Percentiles rank a stretch among this genome's conserved stretches.
These are phyloP conservation scores for Fagus sylvatica DNA, from an alignment of 306 rosid genomes.

Conservation along the genomic window DNA sequence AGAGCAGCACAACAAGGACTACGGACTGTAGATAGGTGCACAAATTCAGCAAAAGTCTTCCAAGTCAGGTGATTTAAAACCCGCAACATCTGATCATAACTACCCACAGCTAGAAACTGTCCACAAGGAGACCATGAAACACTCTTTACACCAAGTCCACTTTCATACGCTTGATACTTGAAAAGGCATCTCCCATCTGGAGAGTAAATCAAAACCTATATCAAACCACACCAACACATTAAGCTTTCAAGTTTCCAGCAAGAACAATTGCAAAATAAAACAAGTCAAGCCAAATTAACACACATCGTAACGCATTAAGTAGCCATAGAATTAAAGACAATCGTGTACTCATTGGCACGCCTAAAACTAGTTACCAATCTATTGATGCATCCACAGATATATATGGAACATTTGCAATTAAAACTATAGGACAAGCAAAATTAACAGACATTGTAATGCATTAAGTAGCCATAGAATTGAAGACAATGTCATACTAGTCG, in stretches of 20 bases:
- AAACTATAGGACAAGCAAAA: constrained; percentile 7
- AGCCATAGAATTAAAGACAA: not conserved
- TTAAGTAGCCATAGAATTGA: not conserved
- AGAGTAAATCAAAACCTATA: constrained; percentile 88
- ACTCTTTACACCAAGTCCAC: constrained; percentile 92
- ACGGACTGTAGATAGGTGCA: constrained; percentile 79
- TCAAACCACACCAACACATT: constrained; percentile 33
- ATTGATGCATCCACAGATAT: not conserved
- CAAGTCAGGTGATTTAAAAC: constrained; percentile 91
- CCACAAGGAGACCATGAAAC: constrained; percentile 99
- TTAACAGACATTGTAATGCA: not conserved
- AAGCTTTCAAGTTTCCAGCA: constrained; percentile 9
- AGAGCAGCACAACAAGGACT: constrained; percentile 81
- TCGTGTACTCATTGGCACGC: not conserved
- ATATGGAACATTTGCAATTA: not conserved
- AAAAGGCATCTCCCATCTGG: constrained; percentile 95
- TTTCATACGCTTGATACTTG: constrained; percentile 95
- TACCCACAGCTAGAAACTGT: constrained; percentile 92
- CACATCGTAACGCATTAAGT: not conserved
- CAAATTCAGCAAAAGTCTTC: constrained; percentile 98
- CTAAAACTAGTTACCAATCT: not conserved
- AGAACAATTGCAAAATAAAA: constrained; percentile 10
- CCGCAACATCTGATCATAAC: constrained; percentile 97
- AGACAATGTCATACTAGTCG: not conserved
- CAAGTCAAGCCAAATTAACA: not conserved